Evolutionary conservation across 2,329 filamentous ascomycete species (phyloP).

Genomic region (Aspergillus sp.): DNA sequence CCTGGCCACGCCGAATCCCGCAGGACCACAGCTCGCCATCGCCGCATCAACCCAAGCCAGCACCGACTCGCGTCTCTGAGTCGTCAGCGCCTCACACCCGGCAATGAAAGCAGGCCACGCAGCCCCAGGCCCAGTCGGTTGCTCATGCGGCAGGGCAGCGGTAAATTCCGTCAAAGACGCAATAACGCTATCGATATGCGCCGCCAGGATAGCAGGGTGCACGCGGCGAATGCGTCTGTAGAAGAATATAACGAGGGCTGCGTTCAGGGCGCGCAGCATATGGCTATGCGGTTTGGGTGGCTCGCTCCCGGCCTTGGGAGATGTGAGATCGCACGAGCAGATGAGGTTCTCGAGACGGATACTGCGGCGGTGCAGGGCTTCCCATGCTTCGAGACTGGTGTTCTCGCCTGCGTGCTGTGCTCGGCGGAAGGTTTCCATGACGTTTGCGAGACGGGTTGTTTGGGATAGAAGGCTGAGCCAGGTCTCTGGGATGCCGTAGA

Average conservation of each 20-base stretch:
- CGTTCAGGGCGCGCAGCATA: constrained; percentile 42
- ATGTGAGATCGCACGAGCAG: constrained; percentile 29
- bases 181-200: constrained; percentile 39
- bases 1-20: constrained; percentile 24
- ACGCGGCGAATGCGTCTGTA: constrained; percentile 43
- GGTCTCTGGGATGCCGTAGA: constrained; percentile 46
- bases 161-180: constrained; percentile 32
- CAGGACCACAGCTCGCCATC: constrained; percentile 24
- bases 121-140: constrained; percentile 25
- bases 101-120: constrained; percentile 44
- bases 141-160: constrained; percentile 17
- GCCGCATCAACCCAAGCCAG: constrained; percentile 26
- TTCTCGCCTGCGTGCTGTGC: constrained; percentile 14
- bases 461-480: constrained; percentile 48
- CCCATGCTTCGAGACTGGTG: constrained; percentile 25
- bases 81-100: constrained; percentile 38
- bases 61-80: constrained; percentile 21
- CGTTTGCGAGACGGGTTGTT: constrained; percentile 45
- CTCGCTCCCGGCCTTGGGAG: constrained; percentile 7
- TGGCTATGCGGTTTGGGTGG: constrained; percentile 23
- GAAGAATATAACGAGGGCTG: constrained; percentile 44
- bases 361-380: constrained; percentile 28
- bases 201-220: constrained; percentile 40
- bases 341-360: constrained; percentile 35
- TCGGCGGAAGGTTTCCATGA: constrained; percentile 28